Evolutionary conservation across 306 rosid species (phyloP), one percentile per base, ranked within the genome.

Genomic region (Casuarina equisetifolia): DNA sequence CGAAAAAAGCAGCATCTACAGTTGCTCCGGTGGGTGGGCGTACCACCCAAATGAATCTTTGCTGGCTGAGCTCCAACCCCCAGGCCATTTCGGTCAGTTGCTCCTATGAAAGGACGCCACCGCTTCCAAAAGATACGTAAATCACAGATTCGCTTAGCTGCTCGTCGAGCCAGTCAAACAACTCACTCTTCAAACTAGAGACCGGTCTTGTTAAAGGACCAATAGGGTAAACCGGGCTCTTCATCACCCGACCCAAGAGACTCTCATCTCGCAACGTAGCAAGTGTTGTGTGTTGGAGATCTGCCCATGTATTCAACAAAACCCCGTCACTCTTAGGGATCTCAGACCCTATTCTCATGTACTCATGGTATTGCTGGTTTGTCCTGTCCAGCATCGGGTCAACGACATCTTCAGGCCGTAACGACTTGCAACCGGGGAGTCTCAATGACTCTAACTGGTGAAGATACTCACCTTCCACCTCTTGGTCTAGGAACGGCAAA

Each of bases 51-150:
- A 25, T 25, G 32, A 25, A 25, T 25, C 0, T 25, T 25, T 25
- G 0, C 32, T 25, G 1, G 32, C 32, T 25, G 32, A 25, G 32
- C 32, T 25, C 32, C 32, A 25, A 25, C 32, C 32, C 32, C 32
- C 32, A 25, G 32, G 32, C 32, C 32, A 25, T 25, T 25, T 25
- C 91, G 0, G 7, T 82, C 75, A 77, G 77, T 35, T 92, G 94
- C 45, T 92, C 88, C 11, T 0, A 25, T 42, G 87, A 72, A 42
- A 91, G 0, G 6, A 87, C 85, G 10, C 94, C 97, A 0, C 94
- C 97, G 11, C 92, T 91, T 2, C 97, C 94, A 17, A 92, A 85
- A 2, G 89, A 90, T 15, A 92, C 89, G 35, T 83, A 86, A 25
- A 92, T 4, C 51, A 90, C 91, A 0, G 97, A 90, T 16, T 88